phyloP scores from a whole-genome alignment of 495 filamentous ascomycete genomes.

The Penicillium lagena region DNA sequence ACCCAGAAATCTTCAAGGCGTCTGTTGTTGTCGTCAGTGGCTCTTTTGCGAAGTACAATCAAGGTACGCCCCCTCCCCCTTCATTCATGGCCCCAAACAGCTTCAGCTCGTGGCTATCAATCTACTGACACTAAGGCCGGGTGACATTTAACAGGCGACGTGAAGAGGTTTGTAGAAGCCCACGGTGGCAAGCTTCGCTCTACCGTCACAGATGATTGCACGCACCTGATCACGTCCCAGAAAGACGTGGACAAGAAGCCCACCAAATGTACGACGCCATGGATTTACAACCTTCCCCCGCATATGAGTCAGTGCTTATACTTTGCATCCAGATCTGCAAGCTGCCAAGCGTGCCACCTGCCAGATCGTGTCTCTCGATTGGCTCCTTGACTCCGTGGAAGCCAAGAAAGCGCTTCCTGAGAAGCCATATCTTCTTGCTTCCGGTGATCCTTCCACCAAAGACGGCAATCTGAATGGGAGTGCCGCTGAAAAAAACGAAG shows the following conservation, averaged over 20 bases:
- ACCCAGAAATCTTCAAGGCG: slow-evolving; percentile 27
- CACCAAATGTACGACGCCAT: slow-evolving; percentile 26
- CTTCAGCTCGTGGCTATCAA: slow-evolving; percentile 11
- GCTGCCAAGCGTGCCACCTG: slow-evolving; percentile 38
- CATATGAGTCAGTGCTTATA: no score
- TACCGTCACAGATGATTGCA: slow-evolving; percentile 42
- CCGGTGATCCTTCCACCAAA: no score
- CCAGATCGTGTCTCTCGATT: slow-evolving; percentile 54
- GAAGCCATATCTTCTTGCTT: slow-evolving; percentile 25
- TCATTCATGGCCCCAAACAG: not conserved
- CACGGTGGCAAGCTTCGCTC: slow-evolving; percentile 45
- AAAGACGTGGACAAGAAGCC: slow-evolving; percentile 45
- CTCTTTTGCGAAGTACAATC: slow-evolving; percentile 47
- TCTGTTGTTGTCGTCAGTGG: slow-evolving; percentile 55
- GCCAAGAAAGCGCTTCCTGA: slow-evolving; percentile 37
- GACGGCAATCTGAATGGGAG: slow-evolving; percentile 11
- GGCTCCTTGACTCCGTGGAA: slow-evolving; percentile 50
- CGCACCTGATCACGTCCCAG: slow-evolving; percentile 53
- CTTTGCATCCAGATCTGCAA: slow-evolving; percentile 36
- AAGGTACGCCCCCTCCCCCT: slow-evolving; percentile 27
- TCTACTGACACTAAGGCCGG: slow-evolving; percentile 15
- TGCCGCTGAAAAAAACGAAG: slow-evolving; percentile 4
- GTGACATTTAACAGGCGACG: slow-evolving; percentile 19
- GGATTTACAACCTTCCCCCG: no score
- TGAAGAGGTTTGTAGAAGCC: slow-evolving; percentile 30